Evolutionary conservation across 2,329 filamentous ascomycete genomes (phyloP).

Genomic region (Penicillium decumbens): DNA sequence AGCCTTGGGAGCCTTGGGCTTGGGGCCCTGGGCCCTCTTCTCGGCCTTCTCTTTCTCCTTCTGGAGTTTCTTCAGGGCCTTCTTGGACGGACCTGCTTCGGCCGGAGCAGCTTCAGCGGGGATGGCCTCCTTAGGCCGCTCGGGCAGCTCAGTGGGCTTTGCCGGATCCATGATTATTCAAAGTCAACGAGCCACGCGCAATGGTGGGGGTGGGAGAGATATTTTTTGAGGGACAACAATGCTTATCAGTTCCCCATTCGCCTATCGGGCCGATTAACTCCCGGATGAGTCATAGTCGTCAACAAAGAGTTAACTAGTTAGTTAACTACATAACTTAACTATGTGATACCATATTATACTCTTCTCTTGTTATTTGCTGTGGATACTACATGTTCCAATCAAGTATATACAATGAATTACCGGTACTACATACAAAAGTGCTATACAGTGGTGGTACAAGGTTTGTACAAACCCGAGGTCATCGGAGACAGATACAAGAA

Average conservation of each 20-base stretch:
- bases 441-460: constrained; percentile 14
- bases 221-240: constrained; percentile 24
- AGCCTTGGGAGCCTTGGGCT: constrained; percentile 44
- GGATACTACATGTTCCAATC: not conserved
- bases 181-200: constrained; percentile 11
- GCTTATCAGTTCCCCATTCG: constrained; percentile 27
- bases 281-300: constrained; percentile 23
- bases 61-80: constrained; percentile 44
- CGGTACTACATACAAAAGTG: constrained; percentile 1
- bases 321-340: too few relatives aligned
- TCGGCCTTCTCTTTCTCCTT: constrained; percentile 30
- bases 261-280: constrained; percentile 26
- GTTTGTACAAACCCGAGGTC: constrained; percentile 9
- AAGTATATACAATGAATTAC: constrained; percentile 5
- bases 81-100: constrained; percentile 38
- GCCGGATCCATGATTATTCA: constrained; percentile 21
- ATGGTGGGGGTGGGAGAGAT: constrained; percentile 17
- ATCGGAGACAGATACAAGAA: constrained; percentile 3
- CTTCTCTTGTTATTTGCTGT: not conserved
- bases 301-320: not conserved
- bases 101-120: constrained; percentile 1
- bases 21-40: constrained; percentile 24
- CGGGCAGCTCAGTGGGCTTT: constrained; percentile 24
- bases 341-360: not conserved
- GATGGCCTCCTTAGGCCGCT: constrained; percentile 21